phyloP scores from a whole-genome alignment of 2,329 filamentous ascomycete genomes.

The Colletotrichum theobromicola region DNA sequence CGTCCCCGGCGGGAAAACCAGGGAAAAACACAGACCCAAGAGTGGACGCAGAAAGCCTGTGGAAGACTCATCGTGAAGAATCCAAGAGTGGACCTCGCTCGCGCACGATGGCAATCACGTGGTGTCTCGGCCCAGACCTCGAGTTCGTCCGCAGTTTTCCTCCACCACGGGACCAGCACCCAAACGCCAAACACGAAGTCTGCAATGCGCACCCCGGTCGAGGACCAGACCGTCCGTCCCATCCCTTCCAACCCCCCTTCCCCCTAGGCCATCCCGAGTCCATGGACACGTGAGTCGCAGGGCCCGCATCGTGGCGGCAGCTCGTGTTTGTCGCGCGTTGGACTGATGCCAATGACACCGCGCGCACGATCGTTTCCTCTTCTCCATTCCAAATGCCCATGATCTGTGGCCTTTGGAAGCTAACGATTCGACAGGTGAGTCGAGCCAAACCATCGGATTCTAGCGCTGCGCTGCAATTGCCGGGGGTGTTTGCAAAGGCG shows the following conservation, averaged over 20 bases:
- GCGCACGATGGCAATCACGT: slow-evolving; percentile 2
- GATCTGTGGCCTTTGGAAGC: not conserved
- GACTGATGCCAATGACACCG: not conserved
- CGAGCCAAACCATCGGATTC: slow-evolving; percentile 10
- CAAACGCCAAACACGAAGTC: not conserved
- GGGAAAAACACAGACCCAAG: not conserved
- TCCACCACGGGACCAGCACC: not conserved
- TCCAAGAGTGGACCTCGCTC: not conserved
- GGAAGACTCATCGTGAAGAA: not conserved
- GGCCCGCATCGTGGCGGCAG: not conserved
- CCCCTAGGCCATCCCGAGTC: not conserved
- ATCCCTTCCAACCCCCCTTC: not conserved
- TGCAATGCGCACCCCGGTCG: not conserved
- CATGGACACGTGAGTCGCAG: not conserved
- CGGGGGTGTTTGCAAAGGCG: not conserved
- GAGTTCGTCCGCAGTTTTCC: not conserved
- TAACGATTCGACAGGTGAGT: not conserved
- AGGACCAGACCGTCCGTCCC: not conserved
- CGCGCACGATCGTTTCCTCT: not conserved
- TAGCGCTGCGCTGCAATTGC: not conserved
- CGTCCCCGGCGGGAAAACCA: not conserved
- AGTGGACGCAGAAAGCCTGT: not conserved
- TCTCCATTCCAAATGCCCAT: slow-evolving; percentile 5
- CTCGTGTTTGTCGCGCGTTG: not conserved
- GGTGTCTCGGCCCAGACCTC: not conserved